Percentiles rank a stretch among this genome's conserved stretches.
Evolutionary conservation across 257 asterid genomes (phyloP).

Genomic region (Verbena officinalis): DNA sequence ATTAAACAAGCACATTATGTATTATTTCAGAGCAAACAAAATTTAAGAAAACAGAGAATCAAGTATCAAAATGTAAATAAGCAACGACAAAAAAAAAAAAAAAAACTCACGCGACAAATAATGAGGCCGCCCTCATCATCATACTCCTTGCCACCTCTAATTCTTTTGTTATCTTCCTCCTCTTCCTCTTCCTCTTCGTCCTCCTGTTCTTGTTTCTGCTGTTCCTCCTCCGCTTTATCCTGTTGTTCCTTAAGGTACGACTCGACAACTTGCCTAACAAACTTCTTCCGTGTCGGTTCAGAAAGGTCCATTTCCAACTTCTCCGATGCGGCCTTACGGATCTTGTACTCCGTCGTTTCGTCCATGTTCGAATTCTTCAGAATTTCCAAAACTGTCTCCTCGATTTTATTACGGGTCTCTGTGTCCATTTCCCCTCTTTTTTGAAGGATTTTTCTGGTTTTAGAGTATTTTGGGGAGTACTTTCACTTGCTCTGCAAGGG

Average conservation of each 20-base stretch:
- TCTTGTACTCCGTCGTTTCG: constrained; percentile 74
- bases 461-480: constrained; percentile 4
- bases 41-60: neutral
- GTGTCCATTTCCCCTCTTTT: constrained; percentile 54
- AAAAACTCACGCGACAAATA: constrained; percentile 69
- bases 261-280: constrained; percentile 75
- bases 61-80: neutral
- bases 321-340: constrained; percentile 82
- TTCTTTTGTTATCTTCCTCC: constrained; percentile 31
- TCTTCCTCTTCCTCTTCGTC: constrained; percentile 45
- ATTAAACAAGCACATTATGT: neutral
- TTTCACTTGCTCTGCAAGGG: neutral
- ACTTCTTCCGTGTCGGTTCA: constrained; percentile 60
- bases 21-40: neutral
- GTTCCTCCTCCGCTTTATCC: constrained; percentile 41
- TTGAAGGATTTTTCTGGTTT: neutral
- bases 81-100: too few species aligned
- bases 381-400: constrained; percentile 68
- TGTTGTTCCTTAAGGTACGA: constrained; percentile 61
- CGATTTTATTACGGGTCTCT: constrained; percentile 55
- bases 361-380: constrained; percentile 73
- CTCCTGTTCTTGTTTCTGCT: constrained; percentile 20
- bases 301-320: constrained; percentile 74
- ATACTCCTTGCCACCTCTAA: constrained; percentile 55
- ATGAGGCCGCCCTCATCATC: constrained; percentile 92